Conservation (phyloP, 176 grass and related monocot species). For the Hyparrhenia diplandra region DNA sequence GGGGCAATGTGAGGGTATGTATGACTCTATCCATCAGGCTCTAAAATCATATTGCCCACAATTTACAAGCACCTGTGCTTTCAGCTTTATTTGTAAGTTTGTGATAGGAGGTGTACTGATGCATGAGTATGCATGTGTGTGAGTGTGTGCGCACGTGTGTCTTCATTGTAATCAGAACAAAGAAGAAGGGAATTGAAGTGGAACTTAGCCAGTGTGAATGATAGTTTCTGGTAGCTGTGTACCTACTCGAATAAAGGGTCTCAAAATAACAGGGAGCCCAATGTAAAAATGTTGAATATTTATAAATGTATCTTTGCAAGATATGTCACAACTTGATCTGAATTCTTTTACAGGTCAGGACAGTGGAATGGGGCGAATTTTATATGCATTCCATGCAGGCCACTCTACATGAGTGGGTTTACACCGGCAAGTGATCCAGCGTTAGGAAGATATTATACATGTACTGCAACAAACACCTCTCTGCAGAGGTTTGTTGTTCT, state of each 20-base stretch:
- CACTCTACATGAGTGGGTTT: slow-evolving; percentile 67
- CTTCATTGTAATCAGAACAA: not conserved
- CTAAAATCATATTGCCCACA: not conserved
- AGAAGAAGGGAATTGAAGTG: not conserved
- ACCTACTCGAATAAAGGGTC: not conserved
- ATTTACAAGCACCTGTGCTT: not conserved
- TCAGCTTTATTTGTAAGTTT: not conserved
- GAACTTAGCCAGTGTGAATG: not conserved
- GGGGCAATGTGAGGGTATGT: not conserved
- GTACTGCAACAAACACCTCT: slow-evolving; percentile 63
- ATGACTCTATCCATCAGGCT: not conserved
- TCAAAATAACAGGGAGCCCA: not conserved
- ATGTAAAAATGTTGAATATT: not conserved
- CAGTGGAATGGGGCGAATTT: slow-evolving; percentile 66
- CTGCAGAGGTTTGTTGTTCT: slow-evolving; percentile 65
- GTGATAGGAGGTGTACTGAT: not conserved
- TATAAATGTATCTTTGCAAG: not conserved
- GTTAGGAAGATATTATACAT: slow-evolving; percentile 54
- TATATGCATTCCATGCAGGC: slow-evolving; percentile 64
- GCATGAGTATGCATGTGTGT: not conserved
- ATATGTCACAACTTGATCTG: slow-evolving; percentile 25
- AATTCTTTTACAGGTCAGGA: slow-evolving; percentile 39
- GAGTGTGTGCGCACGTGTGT: not conserved
- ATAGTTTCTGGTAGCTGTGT: not conserved
- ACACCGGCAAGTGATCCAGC: slow-evolving; percentile 13